These are phyloP conservation scores for Solanum habrochaites DNA, from an alignment of 257 asterid genomes.

Conservation along the genomic window DNA sequence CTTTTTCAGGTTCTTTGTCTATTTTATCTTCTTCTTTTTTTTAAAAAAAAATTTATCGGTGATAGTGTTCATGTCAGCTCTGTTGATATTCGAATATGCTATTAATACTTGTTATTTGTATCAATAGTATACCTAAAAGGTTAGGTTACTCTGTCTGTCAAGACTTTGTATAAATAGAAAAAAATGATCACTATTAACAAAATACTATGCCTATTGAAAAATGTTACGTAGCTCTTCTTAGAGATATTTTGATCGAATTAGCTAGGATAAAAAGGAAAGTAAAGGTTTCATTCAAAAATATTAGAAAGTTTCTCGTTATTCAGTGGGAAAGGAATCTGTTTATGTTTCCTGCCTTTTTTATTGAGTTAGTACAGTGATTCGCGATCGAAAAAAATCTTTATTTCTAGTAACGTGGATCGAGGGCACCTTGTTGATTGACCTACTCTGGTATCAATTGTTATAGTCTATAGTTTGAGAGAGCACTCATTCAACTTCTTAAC, in stretches of 20 bases:
- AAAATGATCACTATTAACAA: neutral
- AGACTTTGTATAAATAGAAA: neutral
- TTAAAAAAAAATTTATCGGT: neutral
- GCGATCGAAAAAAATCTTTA: neutral
- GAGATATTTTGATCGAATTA: neutral
- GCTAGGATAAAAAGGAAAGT: neutral
- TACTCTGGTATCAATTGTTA: neutral
- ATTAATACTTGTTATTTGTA: neutral
- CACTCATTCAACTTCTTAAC: neutral
- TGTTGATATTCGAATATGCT: neutral
- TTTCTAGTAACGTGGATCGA: neutral
- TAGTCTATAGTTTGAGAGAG: too few species aligned
- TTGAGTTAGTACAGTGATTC: too few species aligned
- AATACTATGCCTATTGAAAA: neutral
- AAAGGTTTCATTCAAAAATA: neutral
- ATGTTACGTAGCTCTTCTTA: too few species aligned
- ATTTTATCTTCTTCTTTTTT: neutral
- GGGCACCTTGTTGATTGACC: neutral
- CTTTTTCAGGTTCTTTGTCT: constrained; percentile 35
- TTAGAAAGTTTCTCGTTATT: too few species aligned
- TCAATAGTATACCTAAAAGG: neutral
- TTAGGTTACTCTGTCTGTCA: neutral
- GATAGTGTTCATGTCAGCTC: neutral
- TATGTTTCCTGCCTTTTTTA: too few species aligned
- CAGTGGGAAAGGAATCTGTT: too few species aligned